These are phyloP conservation scores for Pyrenopolyporus hunteri DNA, from an alignment of 495 filamentous ascomycete species.

Conservation along the genomic window DNA sequence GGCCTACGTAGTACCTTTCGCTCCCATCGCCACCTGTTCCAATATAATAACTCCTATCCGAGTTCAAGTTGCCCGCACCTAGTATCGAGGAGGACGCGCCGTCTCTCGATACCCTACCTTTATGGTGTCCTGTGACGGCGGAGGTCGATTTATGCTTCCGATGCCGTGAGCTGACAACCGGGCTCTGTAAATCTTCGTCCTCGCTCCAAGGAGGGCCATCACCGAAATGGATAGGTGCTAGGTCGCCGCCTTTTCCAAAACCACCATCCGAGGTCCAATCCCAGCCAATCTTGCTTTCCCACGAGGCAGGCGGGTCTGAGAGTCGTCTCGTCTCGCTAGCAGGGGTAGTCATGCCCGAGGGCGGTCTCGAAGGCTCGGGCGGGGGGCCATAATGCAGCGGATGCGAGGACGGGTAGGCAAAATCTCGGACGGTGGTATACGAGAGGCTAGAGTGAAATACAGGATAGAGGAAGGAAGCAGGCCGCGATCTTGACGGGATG, in stretches of 20 bases:
- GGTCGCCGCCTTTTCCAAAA: slow-evolving; percentile 60
- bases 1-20: slow-evolving; percentile 77
- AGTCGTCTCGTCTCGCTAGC: slow-evolving; percentile 79
- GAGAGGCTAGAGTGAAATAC: slow-evolving; percentile 86
- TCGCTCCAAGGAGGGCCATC: slow-evolving; percentile 98
- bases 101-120: slow-evolving; percentile 51
- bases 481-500: slow-evolving; percentile 75
- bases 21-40: slow-evolving; percentile 74
- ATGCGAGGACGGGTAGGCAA: slow-evolving; percentile 83
- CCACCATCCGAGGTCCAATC: slow-evolving; percentile 53
- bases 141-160: slow-evolving; percentile 81
- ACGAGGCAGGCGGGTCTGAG: slow-evolving; percentile 76
- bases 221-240: slow-evolving; percentile 83
- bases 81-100: slow-evolving; percentile 51
- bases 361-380: slow-evolving; percentile 67
- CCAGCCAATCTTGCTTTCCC: slow-evolving; percentile 64
- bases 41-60: slow-evolving; percentile 68
- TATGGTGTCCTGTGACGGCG: slow-evolving; percentile 47
- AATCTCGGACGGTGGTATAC: slow-evolving; percentile 91
- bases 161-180: slow-evolving; percentile 78
- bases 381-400: slow-evolving; percentile 94
- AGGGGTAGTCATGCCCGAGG: slow-evolving; percentile 82
- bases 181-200: slow-evolving; percentile 93
- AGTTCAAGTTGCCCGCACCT: slow-evolving; percentile 51
- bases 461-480: slow-evolving; percentile 77